phyloP scores from a whole-genome alignment of 2,329 filamentous ascomycete species.

The Aspergillus sp. region DNA sequence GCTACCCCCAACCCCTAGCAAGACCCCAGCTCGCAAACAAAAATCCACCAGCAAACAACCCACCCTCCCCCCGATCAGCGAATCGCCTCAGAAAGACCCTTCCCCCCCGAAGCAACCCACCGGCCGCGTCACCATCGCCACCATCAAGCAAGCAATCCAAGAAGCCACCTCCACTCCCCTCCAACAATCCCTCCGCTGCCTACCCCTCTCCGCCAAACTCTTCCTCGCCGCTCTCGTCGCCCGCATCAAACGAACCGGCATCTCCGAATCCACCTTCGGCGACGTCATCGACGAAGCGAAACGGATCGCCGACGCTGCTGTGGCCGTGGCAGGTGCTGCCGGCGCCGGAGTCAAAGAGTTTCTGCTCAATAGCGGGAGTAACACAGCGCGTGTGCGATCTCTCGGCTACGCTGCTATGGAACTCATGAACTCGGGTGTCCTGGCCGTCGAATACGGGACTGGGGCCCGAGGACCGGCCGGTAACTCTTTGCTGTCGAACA shows the following conservation, averaged over 20 bases:
- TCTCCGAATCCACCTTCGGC: conserved; percentile 82
- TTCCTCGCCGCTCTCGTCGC: conserved; percentile 80
- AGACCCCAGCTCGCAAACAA: conserved; percentile 35
- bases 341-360: conserved; percentile 60
- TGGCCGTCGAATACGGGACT: conserved; percentile 67
- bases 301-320: conserved; percentile 55
- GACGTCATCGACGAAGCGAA: conserved; percentile 87
- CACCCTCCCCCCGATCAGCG: conserved; percentile 3
- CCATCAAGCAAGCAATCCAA: conserved; percentile 89
- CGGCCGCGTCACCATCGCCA: conserved; percentile 79
- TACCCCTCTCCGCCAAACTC: conserved; percentile 80
- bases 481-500: conserved; percentile 53
- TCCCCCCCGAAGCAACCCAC: conserved; percentile 30
- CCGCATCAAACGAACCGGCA: conserved; percentile 75
- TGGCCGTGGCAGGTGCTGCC: conserved; percentile 51
- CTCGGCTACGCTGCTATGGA: conserved; percentile 75
- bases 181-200: conserved; percentile 79
- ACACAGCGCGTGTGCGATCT: conserved; percentile 52
- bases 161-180: conserved; percentile 92
- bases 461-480: conserved; percentile 28
- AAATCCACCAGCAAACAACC: conserved; percentile 22
- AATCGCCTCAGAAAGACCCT: conserved; percentile 19
- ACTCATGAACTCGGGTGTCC: conserved; percentile 80
- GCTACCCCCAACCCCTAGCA: conserved; percentile 46
- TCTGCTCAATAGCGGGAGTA: conserved; percentile 49